These are phyloP conservation scores for Agaricus bisporus DNA, from an alignment of 768 basidiomycete genomes.

Conservation along the genomic window DNA sequence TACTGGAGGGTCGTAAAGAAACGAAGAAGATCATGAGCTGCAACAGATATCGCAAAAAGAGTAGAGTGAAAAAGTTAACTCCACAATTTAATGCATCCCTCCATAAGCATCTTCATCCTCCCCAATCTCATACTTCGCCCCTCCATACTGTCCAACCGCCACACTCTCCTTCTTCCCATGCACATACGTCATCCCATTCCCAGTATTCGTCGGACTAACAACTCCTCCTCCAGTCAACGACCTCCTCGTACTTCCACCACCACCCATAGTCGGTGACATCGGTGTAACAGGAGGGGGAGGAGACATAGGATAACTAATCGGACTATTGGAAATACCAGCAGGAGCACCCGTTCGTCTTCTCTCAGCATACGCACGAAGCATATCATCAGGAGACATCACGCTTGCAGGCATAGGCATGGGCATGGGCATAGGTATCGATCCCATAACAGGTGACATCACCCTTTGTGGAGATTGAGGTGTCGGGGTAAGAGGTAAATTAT, in stretches of 20 bases:
- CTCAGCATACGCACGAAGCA: conserved; percentile 56
- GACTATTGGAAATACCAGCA: background rate
- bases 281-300: conserved; percentile 11
- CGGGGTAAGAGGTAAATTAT: background rate
- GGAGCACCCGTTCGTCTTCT: conserved; percentile 18
- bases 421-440: conserved; percentile 19
- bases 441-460: conserved; percentile 25
- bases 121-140: conserved; percentile 3
- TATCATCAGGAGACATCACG: conserved; percentile 62
- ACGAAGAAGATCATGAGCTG: too few relatives aligned
- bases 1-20: too few relatives aligned
- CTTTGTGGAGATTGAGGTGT: background rate
- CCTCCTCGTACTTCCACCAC: background rate
- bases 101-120: conserved; percentile 6
- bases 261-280: background rate
- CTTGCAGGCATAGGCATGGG: conserved; percentile 28
- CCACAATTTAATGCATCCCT: background rate
- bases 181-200: background rate
- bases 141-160: background rate
- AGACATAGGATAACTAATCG: conserved; percentile 22
- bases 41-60: background rate
- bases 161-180: background rate
- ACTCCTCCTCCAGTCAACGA: background rate
- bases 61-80: too few relatives aligned
- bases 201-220: conserved; percentile 3